Conservation (phyloP, 345 rosid genomes). For the Populus nigra region DNA sequence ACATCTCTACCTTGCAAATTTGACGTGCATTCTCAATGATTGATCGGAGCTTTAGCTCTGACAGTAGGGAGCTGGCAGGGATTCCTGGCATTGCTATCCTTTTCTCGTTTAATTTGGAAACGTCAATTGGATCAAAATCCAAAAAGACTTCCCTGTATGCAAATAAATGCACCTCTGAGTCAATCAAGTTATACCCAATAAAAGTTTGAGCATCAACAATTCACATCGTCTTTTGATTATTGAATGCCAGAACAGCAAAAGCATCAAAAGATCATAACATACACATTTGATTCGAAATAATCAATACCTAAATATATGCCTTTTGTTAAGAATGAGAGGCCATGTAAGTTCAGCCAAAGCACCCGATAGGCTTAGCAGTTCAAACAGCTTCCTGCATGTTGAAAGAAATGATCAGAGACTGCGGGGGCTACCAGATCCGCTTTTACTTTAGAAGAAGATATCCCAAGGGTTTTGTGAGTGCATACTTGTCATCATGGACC, state of each 20-base stretch:
- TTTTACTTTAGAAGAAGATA: background rate
- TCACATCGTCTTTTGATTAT: background rate
- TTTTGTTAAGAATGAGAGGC: constrained; percentile 61
- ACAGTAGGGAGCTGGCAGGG: constrained; percentile 52
- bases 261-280: background rate
- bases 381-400: constrained; percentile 61
- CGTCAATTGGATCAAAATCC: constrained; percentile 63
- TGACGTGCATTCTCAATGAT: constrained; percentile 74
- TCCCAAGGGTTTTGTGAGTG: background rate
- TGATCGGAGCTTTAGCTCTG: constrained; percentile 61
- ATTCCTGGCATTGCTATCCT: constrained; percentile 53
- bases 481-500: constrained; percentile 65
- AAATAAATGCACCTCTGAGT: background rate
- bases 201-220: constrained; percentile 1
- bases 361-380: constrained; percentile 59
- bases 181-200: background rate
- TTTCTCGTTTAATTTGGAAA: constrained; percentile 71
- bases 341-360: constrained; percentile 58
- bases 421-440: background rate
- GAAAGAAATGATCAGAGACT: constrained; percentile 12
- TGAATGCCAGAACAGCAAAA: background rate
- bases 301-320: constrained; percentile 54
- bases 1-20: constrained; percentile 51
- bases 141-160: constrained; percentile 63
- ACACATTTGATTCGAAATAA: background rate